Evolutionary conservation across 164 flowering plant species (phyloP).

Genomic region (Sedum album): DNA sequence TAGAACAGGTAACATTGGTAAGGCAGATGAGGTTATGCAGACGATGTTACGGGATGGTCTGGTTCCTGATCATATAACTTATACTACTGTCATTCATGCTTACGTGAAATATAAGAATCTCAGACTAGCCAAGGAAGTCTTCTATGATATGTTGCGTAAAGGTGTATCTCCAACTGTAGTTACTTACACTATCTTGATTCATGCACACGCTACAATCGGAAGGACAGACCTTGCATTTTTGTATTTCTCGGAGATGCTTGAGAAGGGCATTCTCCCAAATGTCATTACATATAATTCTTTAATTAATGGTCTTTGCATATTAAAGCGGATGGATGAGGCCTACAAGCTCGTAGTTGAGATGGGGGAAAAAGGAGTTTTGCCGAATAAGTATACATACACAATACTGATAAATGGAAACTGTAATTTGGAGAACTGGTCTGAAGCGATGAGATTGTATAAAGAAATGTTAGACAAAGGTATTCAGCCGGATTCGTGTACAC

Average conservation of each 20-base stretch:
- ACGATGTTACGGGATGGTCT: constrained; percentile 42
- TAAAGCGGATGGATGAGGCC: constrained; percentile 36
- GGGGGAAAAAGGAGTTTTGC: constrained; percentile 37
- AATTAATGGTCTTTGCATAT: constrained; percentile 58
- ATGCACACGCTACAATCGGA: constrained; percentile 41
- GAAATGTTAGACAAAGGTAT: constrained; percentile 53
- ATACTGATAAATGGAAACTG: constrained; percentile 49
- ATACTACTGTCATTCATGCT: constrained; percentile 54
- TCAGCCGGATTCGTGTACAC: constrained; percentile 52
- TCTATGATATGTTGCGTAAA: constrained; percentile 38
- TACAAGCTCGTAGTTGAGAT: constrained; percentile 39
- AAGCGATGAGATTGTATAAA: constrained; percentile 48
- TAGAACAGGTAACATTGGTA: constrained; percentile 35
- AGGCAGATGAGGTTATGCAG: constrained; percentile 32
- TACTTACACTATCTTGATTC: constrained; percentile 61
- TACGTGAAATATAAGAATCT: constrained; percentile 30
- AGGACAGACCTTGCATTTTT: constrained; percentile 32
- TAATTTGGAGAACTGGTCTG: constrained; percentile 39
- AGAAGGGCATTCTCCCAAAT: constrained; percentile 46
- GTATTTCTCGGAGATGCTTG: constrained; percentile 52
- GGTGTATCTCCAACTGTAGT: constrained; percentile 54
- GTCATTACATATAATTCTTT: constrained; percentile 64
- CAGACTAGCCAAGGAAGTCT: constrained; percentile 36
- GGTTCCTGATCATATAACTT: constrained; percentile 53
- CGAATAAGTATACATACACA: constrained; percentile 64